These are phyloP conservation scores for Daldinia sp. DNA, from an alignment of 2,329 filamentous ascomycete genomes.

Conservation along the genomic window DNA sequence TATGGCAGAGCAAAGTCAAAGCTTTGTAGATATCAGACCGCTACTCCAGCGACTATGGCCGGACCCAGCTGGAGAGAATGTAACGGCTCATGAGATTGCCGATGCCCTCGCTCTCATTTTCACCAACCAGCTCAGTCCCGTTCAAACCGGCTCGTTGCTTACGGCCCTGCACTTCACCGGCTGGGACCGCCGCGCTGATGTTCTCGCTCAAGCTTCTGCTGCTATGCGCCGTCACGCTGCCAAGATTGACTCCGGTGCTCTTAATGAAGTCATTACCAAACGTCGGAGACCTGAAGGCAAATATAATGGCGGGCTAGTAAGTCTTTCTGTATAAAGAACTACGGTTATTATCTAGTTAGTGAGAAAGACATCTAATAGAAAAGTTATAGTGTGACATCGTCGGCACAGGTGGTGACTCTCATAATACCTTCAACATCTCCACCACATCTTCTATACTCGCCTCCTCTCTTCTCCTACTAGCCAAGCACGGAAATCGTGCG, in stretches of 20 bases:
- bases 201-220: conserved; percentile 85
- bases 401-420: conserved; percentile 93
- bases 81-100: conserved; percentile 85
- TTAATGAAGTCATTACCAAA: conserved; percentile 71
- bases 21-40: conserved; percentile 72
- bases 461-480: conserved; percentile 84
- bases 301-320: conserved; percentile 86
- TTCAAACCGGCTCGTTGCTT: conserved; percentile 87
- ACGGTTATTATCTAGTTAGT: background rate
- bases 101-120: conserved; percentile 93
- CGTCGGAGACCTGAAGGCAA: conserved; percentile 74
- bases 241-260: conserved; percentile 72
- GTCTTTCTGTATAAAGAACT: conserved; percentile 48
- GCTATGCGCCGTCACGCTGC: conserved; percentile 87
- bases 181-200: conserved; percentile 84
- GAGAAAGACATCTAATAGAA: background rate
- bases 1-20: conserved; percentile 29
- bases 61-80: conserved; percentile 59
- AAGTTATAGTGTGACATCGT: conserved; percentile 83
- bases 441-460: conserved; percentile 95
- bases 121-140: conserved; percentile 86
- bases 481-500: conserved; percentile 96
- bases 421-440: conserved; percentile 98
- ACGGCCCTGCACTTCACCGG: conserved; percentile 93
- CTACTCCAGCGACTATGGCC: conserved; percentile 81